Conservation (phyloP, 2,329 filamentous ascomycete genomes). For the Lachnellula arida region DNA sequence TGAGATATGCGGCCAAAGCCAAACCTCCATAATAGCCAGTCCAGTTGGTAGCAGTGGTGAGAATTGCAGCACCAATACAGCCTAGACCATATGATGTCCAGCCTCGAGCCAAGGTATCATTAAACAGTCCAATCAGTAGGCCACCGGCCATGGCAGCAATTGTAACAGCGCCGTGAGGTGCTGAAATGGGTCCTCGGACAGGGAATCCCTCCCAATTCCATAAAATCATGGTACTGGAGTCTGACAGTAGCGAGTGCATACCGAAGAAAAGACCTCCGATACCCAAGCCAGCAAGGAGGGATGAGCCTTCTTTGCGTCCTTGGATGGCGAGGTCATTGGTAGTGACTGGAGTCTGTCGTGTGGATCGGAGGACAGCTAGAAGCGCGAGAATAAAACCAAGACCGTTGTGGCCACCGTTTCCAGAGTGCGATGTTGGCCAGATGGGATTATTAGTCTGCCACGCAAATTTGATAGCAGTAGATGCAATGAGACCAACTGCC, state of each 20-base stretch:
- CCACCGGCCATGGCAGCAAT: slow-evolving; percentile 83
- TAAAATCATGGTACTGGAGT: slow-evolving; percentile 97
- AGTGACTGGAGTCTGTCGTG: slow-evolving; percentile 54
- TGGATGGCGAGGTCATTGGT: slow-evolving; percentile 38
- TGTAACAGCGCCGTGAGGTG: slow-evolving; percentile 85
- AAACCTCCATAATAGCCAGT: slow-evolving; percentile 83
- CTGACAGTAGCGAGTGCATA: slow-evolving; percentile 87
- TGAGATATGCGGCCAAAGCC: slow-evolving; percentile 70
- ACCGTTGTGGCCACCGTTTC: slow-evolving; percentile 90
- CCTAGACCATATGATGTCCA: slow-evolving; percentile 78
- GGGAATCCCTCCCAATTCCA: slow-evolving; percentile 99
- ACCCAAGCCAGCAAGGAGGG: slow-evolving; percentile 68
- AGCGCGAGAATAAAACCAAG: slow-evolving; percentile 72
- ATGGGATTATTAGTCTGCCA: slow-evolving; percentile 94
- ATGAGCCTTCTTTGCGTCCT: slow-evolving; percentile 61
- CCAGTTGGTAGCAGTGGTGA: slow-evolving; percentile 80
- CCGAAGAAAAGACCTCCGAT: slow-evolving; percentile 82
- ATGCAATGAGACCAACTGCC: slow-evolving; percentile 75
- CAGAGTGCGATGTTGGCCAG: slow-evolving; percentile 88
- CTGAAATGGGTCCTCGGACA: slow-evolving; percentile 78
- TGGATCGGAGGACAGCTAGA: slow-evolving; percentile 71
- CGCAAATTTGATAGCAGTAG: slow-evolving; percentile 85
- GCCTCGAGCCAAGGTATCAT: slow-evolving; percentile 64
- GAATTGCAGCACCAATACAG: slow-evolving; percentile 70
- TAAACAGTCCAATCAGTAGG: slow-evolving; percentile 68